Percentiles rank a stretch among this genome's conserved stretches.
phyloP scores from a whole-genome alignment of 2,329 filamentous ascomycete species.

The Akanthomyces lecanii region DNA sequence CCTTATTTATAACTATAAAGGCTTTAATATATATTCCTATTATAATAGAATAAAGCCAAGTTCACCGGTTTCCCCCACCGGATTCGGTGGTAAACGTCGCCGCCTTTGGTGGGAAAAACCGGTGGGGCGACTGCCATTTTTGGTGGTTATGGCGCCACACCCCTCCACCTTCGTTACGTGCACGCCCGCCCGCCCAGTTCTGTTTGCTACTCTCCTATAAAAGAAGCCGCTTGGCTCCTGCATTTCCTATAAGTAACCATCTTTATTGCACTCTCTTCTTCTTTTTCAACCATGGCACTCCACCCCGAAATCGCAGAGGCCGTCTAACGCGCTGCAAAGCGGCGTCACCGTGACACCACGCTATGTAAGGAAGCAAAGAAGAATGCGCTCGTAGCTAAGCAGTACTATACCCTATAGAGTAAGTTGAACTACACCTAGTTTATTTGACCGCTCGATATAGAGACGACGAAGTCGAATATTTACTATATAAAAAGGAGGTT shows the following conservation, averaged over 20 bases:
- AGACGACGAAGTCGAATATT: conserved; percentile 22
- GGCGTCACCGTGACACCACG: neutral
- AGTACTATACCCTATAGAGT: neutral
- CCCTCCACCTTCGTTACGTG: neutral
- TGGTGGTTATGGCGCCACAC: neutral
- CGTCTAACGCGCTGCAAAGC: neutral
- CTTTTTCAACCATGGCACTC: neutral
- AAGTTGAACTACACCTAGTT: neutral
- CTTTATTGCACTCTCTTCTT: neutral
- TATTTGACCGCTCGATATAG: conserved; percentile 17
- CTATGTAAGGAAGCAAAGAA: neutral
- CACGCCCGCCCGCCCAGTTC: neutral
- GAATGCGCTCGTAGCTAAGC: neutral
- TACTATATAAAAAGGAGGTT: conserved; percentile 24
- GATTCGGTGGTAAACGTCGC: neutral
- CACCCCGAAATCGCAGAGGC: neutral
- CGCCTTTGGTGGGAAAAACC: neutral
- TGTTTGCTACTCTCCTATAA: neutral
- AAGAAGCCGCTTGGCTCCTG: neutral
- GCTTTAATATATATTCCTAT: too few relatives aligned
- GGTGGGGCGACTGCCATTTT: neutral
- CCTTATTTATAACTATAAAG: too few relatives aligned
- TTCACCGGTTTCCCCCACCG: neutral
- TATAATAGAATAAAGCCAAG: neutral
- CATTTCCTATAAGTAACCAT: neutral